Conservation (phyloP, 805 yeast species). For the Hyphopichia homilentoma region DNA sequence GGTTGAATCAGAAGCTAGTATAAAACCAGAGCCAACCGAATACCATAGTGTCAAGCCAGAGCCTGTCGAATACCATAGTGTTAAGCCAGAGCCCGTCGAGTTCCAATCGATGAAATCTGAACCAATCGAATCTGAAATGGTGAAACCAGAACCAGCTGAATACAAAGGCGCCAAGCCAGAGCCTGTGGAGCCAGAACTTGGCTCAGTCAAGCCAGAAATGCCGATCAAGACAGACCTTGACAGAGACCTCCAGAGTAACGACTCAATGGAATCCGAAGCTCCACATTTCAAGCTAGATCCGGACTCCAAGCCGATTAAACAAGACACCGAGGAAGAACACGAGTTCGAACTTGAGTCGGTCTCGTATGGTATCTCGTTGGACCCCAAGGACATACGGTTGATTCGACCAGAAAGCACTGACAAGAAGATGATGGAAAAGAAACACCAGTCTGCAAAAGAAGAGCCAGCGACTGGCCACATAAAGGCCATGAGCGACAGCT, state of each 20-base stretch:
- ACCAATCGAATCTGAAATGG: background rate
- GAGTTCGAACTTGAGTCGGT: conserved; percentile 6
- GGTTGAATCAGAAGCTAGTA: no score
- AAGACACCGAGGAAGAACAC: no score
- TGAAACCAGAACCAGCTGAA: conserved; percentile 1
- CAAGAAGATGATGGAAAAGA: conserved; percentile 3
- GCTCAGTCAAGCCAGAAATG: no score
- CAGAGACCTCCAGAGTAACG: no score
- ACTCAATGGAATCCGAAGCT: no score
- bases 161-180: background rate
- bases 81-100: background rate
- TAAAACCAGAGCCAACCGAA: background rate
- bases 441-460: background rate
- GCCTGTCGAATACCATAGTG: background rate
- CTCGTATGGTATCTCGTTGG: conserved; percentile 4
- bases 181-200: no score
- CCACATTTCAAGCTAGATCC: no score
- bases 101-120: background rate
- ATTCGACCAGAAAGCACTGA: conserved; percentile 1
- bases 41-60: no score
- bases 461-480: background rate
- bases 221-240: no score
- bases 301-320: no score
- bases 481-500: background rate
- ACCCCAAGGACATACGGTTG: conserved; percentile 2